Conservation (phyloP, 2,329 filamentous ascomycete species). For the Verticillium isaacii region DNA sequence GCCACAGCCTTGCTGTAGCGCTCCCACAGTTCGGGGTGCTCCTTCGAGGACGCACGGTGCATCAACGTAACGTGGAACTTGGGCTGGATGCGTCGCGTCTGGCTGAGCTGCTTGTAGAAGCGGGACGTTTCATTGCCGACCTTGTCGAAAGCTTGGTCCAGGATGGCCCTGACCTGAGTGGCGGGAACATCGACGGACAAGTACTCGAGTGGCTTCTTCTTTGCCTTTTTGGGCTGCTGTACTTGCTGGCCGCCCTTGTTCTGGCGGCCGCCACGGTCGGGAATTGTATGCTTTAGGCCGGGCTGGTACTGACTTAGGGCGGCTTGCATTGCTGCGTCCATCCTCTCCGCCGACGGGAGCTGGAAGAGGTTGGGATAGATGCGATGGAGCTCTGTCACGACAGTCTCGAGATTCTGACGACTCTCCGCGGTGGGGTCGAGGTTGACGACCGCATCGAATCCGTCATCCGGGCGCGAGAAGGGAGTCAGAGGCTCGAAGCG, state of each 20-base stretch:
- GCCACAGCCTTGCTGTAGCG: constrained; percentile 60
- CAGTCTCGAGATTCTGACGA: constrained; percentile 76
- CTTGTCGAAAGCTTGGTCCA: constrained; percentile 65
- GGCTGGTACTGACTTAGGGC: constrained; percentile 76
- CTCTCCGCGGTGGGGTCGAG: constrained; percentile 76
- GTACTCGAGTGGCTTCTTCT: constrained; percentile 50
- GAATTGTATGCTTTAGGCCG: constrained; percentile 69
- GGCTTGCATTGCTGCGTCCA: constrained; percentile 73
- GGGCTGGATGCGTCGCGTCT: constrained; percentile 70
- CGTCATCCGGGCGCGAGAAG: constrained; percentile 65
- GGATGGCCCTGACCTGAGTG: constrained; percentile 41
- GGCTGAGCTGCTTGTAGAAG: constrained; percentile 73
- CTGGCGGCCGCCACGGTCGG: constrained; percentile 43
- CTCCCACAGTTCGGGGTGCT: constrained; percentile 69
- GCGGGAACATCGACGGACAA: constrained; percentile 45
- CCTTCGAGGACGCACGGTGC: constrained; percentile 62
- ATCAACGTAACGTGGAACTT: constrained; percentile 93
- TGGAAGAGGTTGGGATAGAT: constrained; percentile 73
- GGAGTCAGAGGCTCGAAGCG: constrained; percentile 77
- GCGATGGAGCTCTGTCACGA: constrained; percentile 67
- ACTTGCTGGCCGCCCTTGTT: constrained; percentile 23
- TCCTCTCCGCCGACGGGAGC: constrained; percentile 65
- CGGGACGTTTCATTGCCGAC: constrained; percentile 39
- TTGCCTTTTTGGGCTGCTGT: constrained; percentile 26
- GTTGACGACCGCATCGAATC: constrained; percentile 81